Evolutionary conservation across 2,329 filamentous ascomycete genomes (phyloP), one percentile per base, ranked within the genome.

Genomic region (Ceratocystis eucalypticola): DNA sequence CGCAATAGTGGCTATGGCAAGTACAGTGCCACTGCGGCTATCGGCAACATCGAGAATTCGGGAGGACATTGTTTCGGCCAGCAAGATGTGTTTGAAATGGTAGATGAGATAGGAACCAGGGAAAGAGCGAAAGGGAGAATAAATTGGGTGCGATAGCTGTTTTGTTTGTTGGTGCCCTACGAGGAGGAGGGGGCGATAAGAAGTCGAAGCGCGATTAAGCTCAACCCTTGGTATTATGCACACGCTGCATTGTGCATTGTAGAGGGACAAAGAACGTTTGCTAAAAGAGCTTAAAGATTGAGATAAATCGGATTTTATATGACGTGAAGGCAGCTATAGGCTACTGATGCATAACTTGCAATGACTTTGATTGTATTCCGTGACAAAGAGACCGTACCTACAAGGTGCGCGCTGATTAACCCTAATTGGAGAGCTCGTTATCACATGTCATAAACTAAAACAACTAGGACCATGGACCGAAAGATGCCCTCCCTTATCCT

Each of bases 1-100:
- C 15, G 75, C 72, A 50, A 78, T 70, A 6, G 78, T 80, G 7
- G 75, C 74, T n/a, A 77, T 69, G 45, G 76, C 75, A 0, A 79
- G 77, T 1, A 76, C 76, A 22, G 74, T 75, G 37, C 46, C 61
- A 25, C 59, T 33, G 17, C 64, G 64, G 63, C 63, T 63, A 41
- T 64, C 64, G 8, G 61, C 25, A 46, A 20, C 64, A 15, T 65
- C 64, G 41, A 66, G 64, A 45, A 68, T 45, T 44, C 37, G 53
- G 30, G 64, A 63, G 37, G 64, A 30, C 67, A 68, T 68, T 12
- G n/a, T 33, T 59, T 17, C 33, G 30, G 12, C 12, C n/a, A 17
- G 3, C 17, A 5, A n/a, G 30, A 30, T 10, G 12, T 30, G 30
- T 33, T 59, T 59, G 55, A 3, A 59, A n/a, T 2, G n/a, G 55